Evolutionary conservation across 1,139 yeast genomes (phyloP).

Genomic region (Sugiyamaella sp.): DNA sequence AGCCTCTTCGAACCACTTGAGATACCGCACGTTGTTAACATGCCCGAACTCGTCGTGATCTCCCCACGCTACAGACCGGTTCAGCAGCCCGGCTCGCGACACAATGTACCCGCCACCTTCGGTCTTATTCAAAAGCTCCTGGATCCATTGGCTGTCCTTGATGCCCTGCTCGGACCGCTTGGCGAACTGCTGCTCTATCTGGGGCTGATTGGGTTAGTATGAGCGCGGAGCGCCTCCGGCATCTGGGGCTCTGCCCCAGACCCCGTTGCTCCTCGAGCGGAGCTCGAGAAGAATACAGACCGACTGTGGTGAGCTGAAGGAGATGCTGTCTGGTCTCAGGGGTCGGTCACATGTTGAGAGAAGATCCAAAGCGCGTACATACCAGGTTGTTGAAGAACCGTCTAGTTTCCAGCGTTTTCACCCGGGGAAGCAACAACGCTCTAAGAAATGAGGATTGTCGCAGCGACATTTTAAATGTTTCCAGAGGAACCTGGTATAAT

Average conservation of each 20-base stretch:
- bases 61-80: slow-evolving; percentile 41
- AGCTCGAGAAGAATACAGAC: too few relatives aligned
- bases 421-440: too few relatives aligned
- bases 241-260: slow-evolving; percentile 4
- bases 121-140: slow-evolving; percentile 31
- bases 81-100: slow-evolving; percentile 35
- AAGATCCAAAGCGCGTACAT: too few relatives aligned
- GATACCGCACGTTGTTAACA: slow-evolving; percentile 42
- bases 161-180: slow-evolving; percentile 2
- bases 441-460: too few relatives aligned
- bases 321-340: too few relatives aligned
- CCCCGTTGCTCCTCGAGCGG: background rate
- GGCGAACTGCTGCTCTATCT: background rate
- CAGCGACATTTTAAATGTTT: too few relatives aligned
- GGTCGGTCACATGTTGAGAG: too few relatives aligned
- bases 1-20: slow-evolving; percentile 44
- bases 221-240: background rate
- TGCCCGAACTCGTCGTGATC: slow-evolving; percentile 41
- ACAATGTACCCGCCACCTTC: slow-evolving; percentile 39
- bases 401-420: too few relatives aligned
- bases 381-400: too few relatives aligned
- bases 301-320: too few relatives aligned
- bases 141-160: slow-evolving; percentile 32
- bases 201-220: slow-evolving; percentile 9
- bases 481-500: too few relatives aligned